Evolutionary conservation across 1,139 yeast genomes (phyloP).

Genomic region (Suhomyces atakaporum): DNA sequence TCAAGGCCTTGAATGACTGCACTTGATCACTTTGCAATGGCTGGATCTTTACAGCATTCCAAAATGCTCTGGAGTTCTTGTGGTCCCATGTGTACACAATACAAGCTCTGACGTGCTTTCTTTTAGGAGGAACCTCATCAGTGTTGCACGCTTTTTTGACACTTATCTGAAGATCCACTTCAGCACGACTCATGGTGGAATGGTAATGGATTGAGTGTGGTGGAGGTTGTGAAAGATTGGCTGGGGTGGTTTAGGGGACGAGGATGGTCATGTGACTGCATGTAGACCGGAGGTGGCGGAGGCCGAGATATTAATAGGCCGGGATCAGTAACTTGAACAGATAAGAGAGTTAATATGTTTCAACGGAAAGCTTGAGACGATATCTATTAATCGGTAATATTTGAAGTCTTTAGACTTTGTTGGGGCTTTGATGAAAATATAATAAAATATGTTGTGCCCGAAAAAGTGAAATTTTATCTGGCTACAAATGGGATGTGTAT

Average conservation of each 20-base stretch:
- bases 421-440: too few species aligned
- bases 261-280: slow-evolving; percentile 7
- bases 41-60: slow-evolving; percentile 80
- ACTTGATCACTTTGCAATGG: slow-evolving; percentile 83
- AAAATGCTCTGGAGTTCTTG: slow-evolving; percentile 79
- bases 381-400: too few species aligned
- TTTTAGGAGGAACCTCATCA: slow-evolving; percentile 91
- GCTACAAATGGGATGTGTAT: too few species aligned
- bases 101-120: slow-evolving; percentile 93
- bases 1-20: slow-evolving; percentile 84
- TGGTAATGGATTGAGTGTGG: slow-evolving; percentile 1
- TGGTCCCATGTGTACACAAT: slow-evolving; percentile 97
- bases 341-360: too few species aligned
- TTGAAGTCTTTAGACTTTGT: too few species aligned
- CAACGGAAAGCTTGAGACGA: too few species aligned
- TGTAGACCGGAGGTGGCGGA: slow-evolving; percentile 6
- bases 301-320: too few species aligned
- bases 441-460: too few species aligned
- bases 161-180: slow-evolving; percentile 62
- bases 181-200: slow-evolving; percentile 48
- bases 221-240: not conserved
- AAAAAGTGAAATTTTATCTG: too few species aligned
- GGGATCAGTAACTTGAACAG: too few species aligned
- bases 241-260: slow-evolving; percentile 6
- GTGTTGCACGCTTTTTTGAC: slow-evolving; percentile 83